Percentiles rank a stretch among this genome's conserved stretches.
Evolutionary conservation across 805 yeast species (phyloP).

Genomic region (Monosporozyma solicola): DNA sequence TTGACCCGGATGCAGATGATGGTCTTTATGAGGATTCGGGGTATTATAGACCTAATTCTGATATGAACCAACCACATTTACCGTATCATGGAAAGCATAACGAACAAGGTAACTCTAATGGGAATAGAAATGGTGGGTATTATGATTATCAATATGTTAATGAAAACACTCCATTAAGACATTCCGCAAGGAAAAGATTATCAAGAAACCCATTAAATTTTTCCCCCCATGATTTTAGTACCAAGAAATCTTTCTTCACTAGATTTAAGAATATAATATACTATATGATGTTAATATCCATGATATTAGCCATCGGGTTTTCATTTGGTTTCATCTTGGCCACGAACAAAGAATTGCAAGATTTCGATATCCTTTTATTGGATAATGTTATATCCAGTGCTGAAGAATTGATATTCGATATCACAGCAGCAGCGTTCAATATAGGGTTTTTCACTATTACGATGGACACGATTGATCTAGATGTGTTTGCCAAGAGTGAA

Average conservation of each 20-base stretch:
- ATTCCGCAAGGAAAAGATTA: constrained; percentile 9
- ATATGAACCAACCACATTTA: background rate
- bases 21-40: background rate
- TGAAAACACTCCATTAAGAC: constrained; percentile 19
- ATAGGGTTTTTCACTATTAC: constrained; percentile 74
- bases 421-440: constrained; percentile 70
- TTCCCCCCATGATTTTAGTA: constrained; percentile 43
- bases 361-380: constrained; percentile 51
- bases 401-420: constrained; percentile 76
- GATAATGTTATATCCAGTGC: constrained; percentile 68
- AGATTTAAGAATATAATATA: constrained; percentile 30
- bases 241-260: constrained; percentile 26
- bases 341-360: constrained; percentile 71
- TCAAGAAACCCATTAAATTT: constrained; percentile 22
- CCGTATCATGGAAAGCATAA: background rate
- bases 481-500: constrained; percentile 67
- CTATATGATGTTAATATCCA: constrained; percentile 30
- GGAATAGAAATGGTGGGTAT: background rate
- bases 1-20: constrained; percentile 7
- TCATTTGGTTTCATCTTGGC: constrained; percentile 78
- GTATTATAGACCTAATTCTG: constrained; percentile 1
- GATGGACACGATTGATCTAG: constrained; percentile 61
- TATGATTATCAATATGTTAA: constrained; percentile 4
- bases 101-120: background rate
- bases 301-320: constrained; percentile 64